Evolutionary conservation across 2,329 filamentous ascomycete genomes (phyloP).

Genomic region (Rutstroemia sydowiana): DNA sequence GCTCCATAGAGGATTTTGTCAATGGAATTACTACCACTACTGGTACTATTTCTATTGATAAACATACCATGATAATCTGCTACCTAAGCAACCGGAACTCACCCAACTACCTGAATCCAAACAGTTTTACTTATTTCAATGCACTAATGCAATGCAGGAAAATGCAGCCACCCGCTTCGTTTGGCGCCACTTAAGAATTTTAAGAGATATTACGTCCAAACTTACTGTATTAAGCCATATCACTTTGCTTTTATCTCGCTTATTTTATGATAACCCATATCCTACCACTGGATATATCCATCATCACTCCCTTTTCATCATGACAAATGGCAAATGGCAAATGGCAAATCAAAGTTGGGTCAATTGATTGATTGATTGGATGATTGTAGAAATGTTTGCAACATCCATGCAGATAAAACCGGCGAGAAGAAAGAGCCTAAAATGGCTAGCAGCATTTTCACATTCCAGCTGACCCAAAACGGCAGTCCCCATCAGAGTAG

Average conservation of each 20-base stretch:
- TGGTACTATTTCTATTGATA: background rate
- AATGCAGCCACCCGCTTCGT: background rate
- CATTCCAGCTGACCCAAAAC: conserved; percentile 3
- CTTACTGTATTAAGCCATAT: background rate
- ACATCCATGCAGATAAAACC: background rate
- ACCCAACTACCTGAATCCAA: background rate
- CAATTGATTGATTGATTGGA: background rate
- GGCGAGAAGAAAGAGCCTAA: background rate
- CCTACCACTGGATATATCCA: background rate
- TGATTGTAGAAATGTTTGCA: background rate
- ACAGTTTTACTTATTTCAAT: background rate
- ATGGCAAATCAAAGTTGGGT: background rate
- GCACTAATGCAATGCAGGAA: too few relatives aligned
- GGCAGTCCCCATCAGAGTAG: background rate
- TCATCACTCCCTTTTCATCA: background rate
- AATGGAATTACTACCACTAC: background rate
- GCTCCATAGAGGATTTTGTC: background rate
- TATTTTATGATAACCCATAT: background rate
- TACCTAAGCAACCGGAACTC: conserved; percentile 1
- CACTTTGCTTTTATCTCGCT: background rate
- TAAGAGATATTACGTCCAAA: background rate
- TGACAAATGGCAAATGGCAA: background rate
- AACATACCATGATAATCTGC: background rate
- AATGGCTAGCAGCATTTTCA: background rate
- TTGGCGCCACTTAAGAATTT: background rate